Base-by-base conservation (phyloP, 345 rosid genomes). In the Sapria himalayana region DNA sequence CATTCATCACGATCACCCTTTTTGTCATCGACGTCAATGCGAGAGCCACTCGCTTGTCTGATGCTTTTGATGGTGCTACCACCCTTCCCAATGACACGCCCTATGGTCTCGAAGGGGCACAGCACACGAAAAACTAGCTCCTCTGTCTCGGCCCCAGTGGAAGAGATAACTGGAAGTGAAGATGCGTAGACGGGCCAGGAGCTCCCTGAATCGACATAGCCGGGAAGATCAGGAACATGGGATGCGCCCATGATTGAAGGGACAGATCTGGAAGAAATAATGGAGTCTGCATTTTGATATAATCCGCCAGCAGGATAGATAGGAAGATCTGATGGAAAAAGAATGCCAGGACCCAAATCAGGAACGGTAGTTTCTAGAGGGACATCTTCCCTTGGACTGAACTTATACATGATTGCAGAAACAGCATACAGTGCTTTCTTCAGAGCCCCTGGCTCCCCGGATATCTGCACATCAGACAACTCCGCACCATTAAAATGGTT, bases 71-170 rank as follows among this genome's bases (percentile, higher is more conserved):
- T 79, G 23, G 93, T 80, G 38, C 79, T 47, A 16, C 98, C 98
- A 58, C 84, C 93, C 67, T 70, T 82, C 34, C 95, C 98, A 40
- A 89, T 89, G 41, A 89, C 98, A 42, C 98, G 95, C 1, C 98
- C 98, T 46, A 82, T 89, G 48, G 79, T 89, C 50, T 70, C 52
- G 52, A 60, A 69, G 25, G 92, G 67, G 55, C 98, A 89, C 51
- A 89, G 23, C 5, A 89, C 72, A 47, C 71, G 66, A 17, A 89
- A 13, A 25, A 62, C 49, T 51, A 89, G 61, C 50, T 89, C 89
- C 69, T 70, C 84, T 5, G 78, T 63, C 50, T 72, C 41, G 22
- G 65, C 61, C 1, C 71, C 63, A 50, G 70, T 59, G 55, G 68
- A 69, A 51, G 84, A 61, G 51, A 64, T 63, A 15, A 79, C 58